Evolutionary conservation across 1,139 yeast genomes (phyloP), one percentile per base, ranked within the genome.

Genomic region (Scheffersomyces lignicola): DNA sequence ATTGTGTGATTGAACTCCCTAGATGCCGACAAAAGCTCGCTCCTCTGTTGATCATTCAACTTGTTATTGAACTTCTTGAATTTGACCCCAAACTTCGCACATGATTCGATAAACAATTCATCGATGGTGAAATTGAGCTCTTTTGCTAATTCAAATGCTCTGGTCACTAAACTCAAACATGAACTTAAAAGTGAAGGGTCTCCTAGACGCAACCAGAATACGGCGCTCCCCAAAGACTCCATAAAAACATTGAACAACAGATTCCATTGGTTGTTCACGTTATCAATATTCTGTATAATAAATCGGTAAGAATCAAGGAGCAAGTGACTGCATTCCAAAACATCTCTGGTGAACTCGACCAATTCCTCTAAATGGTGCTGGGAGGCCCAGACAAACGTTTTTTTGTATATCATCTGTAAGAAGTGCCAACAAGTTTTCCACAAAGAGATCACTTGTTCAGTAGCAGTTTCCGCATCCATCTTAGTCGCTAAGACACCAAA

Each of bases 261-360:
- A 15, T 16, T 16, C 29, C 29, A 26, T 20, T n/a, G 8, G 4
- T 15, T 7, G 3, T 4, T 4, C n/a, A n/a, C 12, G 18, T 26
- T 10, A 4, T 24, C 28, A 3, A 26, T 10, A 15, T 16, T 16
- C 15, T 47, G 49, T 7, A 65, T 72, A 30, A 87, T 63, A 8
- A 75, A 62, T 38, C 84, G 67, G 49, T 76, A 84, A 3, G 90
- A 78, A 39, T 76, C 82, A 13, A 90, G 58, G 27, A 90, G 61
- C 2, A 71, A 61, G 44, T 82, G 82, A 45, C 96, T 83, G 33
- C 86, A 69, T 46, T 90, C 97, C 35, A 89, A 67, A 0, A 88
- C 82, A 55, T 89, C 96, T 54, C 95, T 77, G 12, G 96, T 86
- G 47, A 88, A 89, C 42, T 86, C 94, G 33, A 83, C 72, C 52